Evolutionary conservation across 1,139 yeast genomes (phyloP).

Genomic region (Taphrina flavorubra): DNA sequence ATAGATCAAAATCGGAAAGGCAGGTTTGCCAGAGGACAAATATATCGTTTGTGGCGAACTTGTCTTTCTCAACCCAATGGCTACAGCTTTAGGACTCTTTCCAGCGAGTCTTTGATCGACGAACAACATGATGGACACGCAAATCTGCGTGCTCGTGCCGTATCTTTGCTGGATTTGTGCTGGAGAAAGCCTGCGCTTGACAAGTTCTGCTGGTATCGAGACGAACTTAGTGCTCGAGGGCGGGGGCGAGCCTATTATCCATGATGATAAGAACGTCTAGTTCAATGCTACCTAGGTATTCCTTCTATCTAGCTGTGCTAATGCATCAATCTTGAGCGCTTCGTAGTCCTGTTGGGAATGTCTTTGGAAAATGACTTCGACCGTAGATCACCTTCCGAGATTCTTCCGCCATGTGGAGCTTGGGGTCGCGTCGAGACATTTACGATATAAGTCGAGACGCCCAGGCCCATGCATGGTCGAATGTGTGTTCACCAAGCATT

Average conservation of each 20-base stretch:
- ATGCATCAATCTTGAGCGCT: too few relatives aligned
- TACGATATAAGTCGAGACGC: too few relatives aligned
- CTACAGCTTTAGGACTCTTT: slow-evolving; percentile 29
- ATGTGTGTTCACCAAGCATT: too few relatives aligned
- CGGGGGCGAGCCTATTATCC: too few relatives aligned
- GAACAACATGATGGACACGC: not conserved
- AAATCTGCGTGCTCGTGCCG: not conserved
- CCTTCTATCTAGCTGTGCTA: too few relatives aligned
- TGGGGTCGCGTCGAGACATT: too few relatives aligned
- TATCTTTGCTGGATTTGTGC: not conserved
- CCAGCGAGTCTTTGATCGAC: not conserved
- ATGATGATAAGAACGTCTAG: too few relatives aligned
- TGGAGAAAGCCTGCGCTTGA: not conserved
- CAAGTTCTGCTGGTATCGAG: not conserved
- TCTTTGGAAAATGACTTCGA: too few relatives aligned
- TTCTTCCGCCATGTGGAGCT: not conserved
- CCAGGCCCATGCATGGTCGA: too few relatives aligned
- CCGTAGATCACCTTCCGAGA: not conserved
- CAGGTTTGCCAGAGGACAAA: slow-evolving; percentile 28
- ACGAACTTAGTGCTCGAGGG: too few relatives aligned
- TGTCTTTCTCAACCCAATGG: slow-evolving; percentile 19
- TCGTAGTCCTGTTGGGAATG: too few relatives aligned
- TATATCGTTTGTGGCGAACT: slow-evolving; percentile 22
- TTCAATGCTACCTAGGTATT: too few relatives aligned
- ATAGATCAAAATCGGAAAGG: slow-evolving; percentile 27